Conservation (phyloP, 768 basidiomycete species). For the Tremella mesenterica region DNA sequence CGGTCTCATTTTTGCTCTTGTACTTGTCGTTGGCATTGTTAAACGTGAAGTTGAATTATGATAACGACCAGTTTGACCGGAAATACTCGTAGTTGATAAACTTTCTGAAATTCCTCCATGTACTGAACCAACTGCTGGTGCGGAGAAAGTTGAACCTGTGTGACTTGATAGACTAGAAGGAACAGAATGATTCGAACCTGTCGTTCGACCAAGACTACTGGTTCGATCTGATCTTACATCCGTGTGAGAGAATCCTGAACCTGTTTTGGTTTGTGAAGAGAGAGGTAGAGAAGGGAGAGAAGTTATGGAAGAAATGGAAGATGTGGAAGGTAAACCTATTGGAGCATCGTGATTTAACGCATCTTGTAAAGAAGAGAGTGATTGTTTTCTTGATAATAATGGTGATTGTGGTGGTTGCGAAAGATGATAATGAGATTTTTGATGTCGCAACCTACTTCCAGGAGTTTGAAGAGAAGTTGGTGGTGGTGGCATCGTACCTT, state of each 20-base stretch:
- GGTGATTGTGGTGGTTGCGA: conserved; percentile 21
- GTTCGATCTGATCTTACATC: not conserved
- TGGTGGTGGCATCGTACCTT: conserved; percentile 11
- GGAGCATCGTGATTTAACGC: conserved; percentile 15
- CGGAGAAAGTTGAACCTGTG: not conserved
- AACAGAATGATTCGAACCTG: too few species aligned
- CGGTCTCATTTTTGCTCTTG: conserved; percentile 64
- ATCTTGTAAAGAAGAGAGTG: conserved; percentile 32
- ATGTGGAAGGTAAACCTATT: not conserved
- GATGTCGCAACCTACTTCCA: conserved; percentile 30
- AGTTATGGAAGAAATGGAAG: too few species aligned
- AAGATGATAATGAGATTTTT: conserved; percentile 37
- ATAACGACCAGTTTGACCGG: conserved; percentile 2
- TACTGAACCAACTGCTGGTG: too few species aligned
- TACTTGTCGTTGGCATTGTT: conserved; percentile 73
- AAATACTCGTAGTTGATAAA: too few species aligned
- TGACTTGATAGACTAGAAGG: not conserved
- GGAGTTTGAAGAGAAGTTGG: conserved; percentile 10
- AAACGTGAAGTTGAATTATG: conserved; percentile 48
- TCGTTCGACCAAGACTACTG: not conserved
- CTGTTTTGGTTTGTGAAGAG: too few species aligned
- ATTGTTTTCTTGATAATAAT: conserved; percentile 31
- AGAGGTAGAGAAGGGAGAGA: too few species aligned
- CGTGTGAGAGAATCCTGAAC: too few species aligned
- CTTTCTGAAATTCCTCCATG: too few species aligned